These are phyloP conservation scores for Peniophora sp. DNA, from an alignment of 1,284 basidiomycete genomes.

Conservation along the genomic window DNA sequence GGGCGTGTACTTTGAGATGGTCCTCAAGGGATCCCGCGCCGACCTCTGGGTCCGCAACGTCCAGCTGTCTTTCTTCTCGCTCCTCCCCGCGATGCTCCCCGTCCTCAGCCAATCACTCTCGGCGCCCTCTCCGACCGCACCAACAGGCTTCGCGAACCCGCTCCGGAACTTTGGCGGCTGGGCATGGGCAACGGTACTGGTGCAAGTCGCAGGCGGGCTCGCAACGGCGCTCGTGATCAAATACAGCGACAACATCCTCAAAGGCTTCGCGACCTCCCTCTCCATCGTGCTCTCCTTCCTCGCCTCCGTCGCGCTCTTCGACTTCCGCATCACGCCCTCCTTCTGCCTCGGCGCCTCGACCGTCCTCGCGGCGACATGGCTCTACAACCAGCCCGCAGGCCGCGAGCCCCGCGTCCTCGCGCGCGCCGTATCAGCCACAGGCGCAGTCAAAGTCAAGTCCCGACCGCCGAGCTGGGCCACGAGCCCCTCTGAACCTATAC, in stretches of 20 bases:
- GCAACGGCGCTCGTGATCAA: constrained; percentile 87
- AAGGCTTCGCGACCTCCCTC: constrained; percentile 92
- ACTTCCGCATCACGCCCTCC: constrained; percentile 79
- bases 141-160: constrained; percentile 37
- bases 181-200: constrained; percentile 89
- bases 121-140: constrained; percentile 19
- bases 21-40: constrained; percentile 61
- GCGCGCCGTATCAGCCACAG: constrained; percentile 16
- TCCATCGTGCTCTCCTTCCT: constrained; percentile 92
- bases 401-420: constrained; percentile 33
- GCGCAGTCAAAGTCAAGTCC: constrained; percentile 21
- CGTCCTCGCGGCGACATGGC: constrained; percentile 83
- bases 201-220: constrained; percentile 90
- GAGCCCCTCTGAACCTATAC: constrained; percentile 44
- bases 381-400: constrained; percentile 68
- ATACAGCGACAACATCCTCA: constrained; percentile 86
- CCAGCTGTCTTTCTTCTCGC: constrained; percentile 70
- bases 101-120: constrained; percentile 44
- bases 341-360: constrained; percentile 83
- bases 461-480: constrained; percentile 43
- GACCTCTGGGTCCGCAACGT: constrained; percentile 78
- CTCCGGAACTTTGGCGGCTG: constrained; percentile 81
- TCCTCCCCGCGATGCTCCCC: constrained; percentile 68
- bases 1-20: constrained; percentile 81
- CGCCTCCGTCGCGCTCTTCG: constrained; percentile 84